Evolutionary conservation across 2,329 filamentous ascomycete genomes (phyloP).

Genomic region (Pseudogymnoascus destructans): DNA sequence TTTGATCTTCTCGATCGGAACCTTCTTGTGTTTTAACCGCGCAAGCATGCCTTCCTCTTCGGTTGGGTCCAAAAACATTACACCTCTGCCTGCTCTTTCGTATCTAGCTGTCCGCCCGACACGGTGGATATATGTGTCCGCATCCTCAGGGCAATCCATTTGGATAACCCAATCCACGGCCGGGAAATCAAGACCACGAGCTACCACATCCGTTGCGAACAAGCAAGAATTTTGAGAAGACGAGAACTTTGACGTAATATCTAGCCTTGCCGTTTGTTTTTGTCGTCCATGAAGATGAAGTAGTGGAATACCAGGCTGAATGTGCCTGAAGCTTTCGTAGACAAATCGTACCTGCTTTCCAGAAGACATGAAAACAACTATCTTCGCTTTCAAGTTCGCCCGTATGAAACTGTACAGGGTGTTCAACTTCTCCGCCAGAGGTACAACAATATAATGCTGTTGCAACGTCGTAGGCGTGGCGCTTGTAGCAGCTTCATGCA

Average conservation of each 20-base stretch:
- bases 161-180: constrained; percentile 99
- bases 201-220: constrained; percentile 91
- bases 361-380: constrained; percentile 87
- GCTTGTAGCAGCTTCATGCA: constrained; percentile 67
- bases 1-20: constrained; percentile 76
- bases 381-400: constrained; percentile 82
- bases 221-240: constrained; percentile 72
- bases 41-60: constrained; percentile 89
- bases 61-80: constrained; percentile 81
- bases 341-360: constrained; percentile 95
- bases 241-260: constrained; percentile 76
- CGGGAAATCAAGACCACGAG: constrained; percentile 87
- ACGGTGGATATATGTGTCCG: constrained; percentile 94
- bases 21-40: constrained; percentile 74
- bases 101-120: constrained; percentile 92
- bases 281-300: constrained; percentile 89
- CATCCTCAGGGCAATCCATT: constrained; percentile 90
- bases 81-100: constrained; percentile 72
- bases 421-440: constrained; percentile 78
- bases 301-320: constrained; percentile 87
- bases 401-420: constrained; percentile 89
- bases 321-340: constrained; percentile 81
- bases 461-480: constrained; percentile 76
- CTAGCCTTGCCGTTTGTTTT: constrained; percentile 77
- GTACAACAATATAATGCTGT: constrained; percentile 82